These are phyloP conservation scores for Cucumis hystrix DNA, from an alignment of 306 rosid species.

Conservation along the genomic window DNA sequence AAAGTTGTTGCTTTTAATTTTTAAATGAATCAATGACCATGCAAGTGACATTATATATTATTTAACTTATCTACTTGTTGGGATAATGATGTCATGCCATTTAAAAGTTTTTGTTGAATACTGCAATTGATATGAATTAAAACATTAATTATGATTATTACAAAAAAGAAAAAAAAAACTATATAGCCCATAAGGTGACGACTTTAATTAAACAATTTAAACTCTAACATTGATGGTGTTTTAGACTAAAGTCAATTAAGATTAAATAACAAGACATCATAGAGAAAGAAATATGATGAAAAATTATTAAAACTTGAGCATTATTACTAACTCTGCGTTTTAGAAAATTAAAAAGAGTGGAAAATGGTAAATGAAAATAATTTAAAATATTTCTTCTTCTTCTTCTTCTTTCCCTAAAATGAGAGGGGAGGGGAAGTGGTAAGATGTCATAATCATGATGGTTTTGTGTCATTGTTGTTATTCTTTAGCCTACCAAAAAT, in stretches of 20 bases:
- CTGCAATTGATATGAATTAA: no score
- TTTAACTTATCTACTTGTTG: neutral
- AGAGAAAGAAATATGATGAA: no score
- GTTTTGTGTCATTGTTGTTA: constrained; percentile 5
- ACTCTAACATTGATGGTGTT: neutral
- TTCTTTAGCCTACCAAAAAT: neutral
- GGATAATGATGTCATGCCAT: neutral
- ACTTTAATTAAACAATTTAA: neutral
- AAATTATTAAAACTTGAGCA: no score
- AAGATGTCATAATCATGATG: constrained; percentile 1
- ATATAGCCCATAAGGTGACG: neutral
- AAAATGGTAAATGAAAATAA: no score
- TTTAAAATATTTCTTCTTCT: neutral
- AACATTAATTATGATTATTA: neutral
- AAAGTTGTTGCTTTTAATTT: neutral
- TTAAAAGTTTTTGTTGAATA: no score
- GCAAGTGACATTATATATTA: neutral
- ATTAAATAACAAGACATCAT: no score
- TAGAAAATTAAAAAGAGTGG: no score
- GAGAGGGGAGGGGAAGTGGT: neutral
- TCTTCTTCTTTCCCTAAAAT: neutral
- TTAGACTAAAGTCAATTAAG: no score
- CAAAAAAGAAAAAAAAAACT: neutral
- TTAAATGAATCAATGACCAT: neutral
- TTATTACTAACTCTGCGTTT: no score